A percentile compares a stretch with the other conserved stretches of the same genome.
Conservation (phyloP, 1,139 yeast species). For the Kodamaea sp. region DNA sequence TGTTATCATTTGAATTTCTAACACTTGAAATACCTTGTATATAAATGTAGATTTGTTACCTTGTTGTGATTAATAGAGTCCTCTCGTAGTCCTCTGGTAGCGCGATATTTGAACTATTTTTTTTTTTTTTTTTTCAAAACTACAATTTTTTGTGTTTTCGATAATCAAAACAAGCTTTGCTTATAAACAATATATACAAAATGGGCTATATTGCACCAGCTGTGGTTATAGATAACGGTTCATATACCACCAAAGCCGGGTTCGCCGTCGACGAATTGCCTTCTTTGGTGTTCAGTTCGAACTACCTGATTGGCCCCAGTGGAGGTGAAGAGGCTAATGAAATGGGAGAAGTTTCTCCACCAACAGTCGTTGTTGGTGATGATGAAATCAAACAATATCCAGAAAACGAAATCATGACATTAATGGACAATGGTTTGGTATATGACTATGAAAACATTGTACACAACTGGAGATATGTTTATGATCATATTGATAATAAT, state of each 20-base stretch:
- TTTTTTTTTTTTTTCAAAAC: neutral
- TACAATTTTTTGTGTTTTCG: neutral
- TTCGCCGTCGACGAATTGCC: slow-evolving; percentile 67
- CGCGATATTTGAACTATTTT: neutral
- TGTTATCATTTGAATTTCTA: no score
- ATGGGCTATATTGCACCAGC: slow-evolving; percentile 48
- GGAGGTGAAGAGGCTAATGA: slow-evolving; percentile 11
- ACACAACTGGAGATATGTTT: slow-evolving; percentile 59
- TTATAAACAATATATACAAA: neutral
- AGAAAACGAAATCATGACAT: slow-evolving; percentile 53
- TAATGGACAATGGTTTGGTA: slow-evolving; percentile 60
- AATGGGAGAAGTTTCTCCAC: slow-evolving; percentile 1
- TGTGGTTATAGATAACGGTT: slow-evolving; percentile 68
- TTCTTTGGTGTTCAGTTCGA: slow-evolving; percentile 52
- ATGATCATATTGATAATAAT: slow-evolving; percentile 43
- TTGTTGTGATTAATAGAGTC: no score
- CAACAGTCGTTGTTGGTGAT: slow-evolving; percentile 39
- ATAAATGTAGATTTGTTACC: no score
- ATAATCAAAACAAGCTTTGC: neutral
- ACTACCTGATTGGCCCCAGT: slow-evolving; percentile 41
- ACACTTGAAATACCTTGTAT: no score
- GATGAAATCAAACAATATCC: slow-evolving; percentile 48
- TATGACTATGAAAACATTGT: slow-evolving; percentile 63
- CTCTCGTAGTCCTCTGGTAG: no score
- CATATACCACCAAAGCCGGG: slow-evolving; percentile 65